These are phyloP conservation scores for Entelexis sorbosivorans DNA, from an alignment of 1,139 yeast species.

Conservation along the genomic window DNA sequence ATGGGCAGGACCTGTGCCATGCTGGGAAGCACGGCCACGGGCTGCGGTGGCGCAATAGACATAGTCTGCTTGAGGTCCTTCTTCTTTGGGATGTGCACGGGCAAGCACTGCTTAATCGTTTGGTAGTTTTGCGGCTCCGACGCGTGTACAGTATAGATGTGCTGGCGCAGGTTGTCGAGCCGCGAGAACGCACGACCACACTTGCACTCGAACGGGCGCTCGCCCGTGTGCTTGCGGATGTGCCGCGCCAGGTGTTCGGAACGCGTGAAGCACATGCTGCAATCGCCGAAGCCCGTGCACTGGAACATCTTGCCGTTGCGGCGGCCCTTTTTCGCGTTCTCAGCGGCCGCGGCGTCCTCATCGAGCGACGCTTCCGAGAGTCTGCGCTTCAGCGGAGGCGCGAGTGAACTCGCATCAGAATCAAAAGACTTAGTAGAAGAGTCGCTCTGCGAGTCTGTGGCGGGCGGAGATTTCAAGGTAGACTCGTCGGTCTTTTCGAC, in stretches of 20 bases:
- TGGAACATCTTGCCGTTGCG: constrained; percentile 48
- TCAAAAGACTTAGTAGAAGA: background rate
- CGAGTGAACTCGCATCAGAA: background rate
- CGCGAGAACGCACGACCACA: constrained; percentile 75
- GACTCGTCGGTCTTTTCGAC: background rate
- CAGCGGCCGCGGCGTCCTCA: background rate
- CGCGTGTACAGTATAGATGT: constrained; percentile 85
- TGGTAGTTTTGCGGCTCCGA: constrained; percentile 43
- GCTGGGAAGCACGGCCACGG: background rate
- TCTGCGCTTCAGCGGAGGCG: background rate
- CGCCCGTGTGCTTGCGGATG: constrained; percentile 89
- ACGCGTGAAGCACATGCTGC: constrained; percentile 78
- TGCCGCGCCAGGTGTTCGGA: constrained; percentile 89
- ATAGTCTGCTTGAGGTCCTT: background rate
- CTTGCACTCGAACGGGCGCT: constrained; percentile 83
- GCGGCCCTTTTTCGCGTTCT: constrained; percentile 10
- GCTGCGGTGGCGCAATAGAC: background rate
- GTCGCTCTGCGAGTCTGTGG: background rate
- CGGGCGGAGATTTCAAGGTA: background rate
- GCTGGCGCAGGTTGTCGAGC: constrained; percentile 81
- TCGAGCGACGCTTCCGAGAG: background rate
- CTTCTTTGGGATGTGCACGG: background rate
- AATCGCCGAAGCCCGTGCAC: constrained; percentile 79
- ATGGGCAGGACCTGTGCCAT: background rate
- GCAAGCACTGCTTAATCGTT: constrained; percentile 26